phyloP scores from a whole-genome alignment of 306 rosid genomes.

The Quercus rubra region DNA sequence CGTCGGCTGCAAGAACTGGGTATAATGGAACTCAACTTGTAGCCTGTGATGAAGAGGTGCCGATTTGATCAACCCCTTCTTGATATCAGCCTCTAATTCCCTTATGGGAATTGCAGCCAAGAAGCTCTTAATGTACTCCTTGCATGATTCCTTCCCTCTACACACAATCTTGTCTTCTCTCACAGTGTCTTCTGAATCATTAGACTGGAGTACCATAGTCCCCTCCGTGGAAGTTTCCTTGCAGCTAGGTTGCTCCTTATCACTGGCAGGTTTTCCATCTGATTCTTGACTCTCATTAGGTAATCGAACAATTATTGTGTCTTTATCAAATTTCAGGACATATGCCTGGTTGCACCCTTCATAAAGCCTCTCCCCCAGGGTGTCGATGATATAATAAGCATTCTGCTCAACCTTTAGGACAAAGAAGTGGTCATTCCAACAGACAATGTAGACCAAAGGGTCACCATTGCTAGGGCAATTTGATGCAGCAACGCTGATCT shows the following conservation, averaged over 20 bases:
- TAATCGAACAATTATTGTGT: slow-evolving; percentile 45
- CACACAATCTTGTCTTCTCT: slow-evolving; percentile 57
- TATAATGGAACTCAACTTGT: slow-evolving; percentile 89
- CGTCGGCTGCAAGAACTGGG: slow-evolving; percentile 43
- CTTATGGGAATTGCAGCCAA: slow-evolving; percentile 96
- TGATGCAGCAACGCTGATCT: slow-evolving; percentile 59
- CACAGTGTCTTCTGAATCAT: slow-evolving; percentile 37
- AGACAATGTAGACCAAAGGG: slow-evolving; percentile 68
- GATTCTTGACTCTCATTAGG: slow-evolving; percentile 10
- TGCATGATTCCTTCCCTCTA: slow-evolving; percentile 90
- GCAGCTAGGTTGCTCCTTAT: slow-evolving; percentile 1
- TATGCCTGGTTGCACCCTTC: slow-evolving; percentile 97
- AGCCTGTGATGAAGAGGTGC: slow-evolving; percentile 82
- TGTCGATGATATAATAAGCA: slow-evolving; percentile 84
- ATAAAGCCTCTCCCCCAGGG: slow-evolving; percentile 93
- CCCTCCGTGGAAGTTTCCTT: slow-evolving; percentile 28
- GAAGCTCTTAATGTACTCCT: slow-evolving; percentile 94
- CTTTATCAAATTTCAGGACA: slow-evolving; percentile 73
- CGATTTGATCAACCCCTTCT: slow-evolving; percentile 80
- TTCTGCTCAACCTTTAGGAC: slow-evolving; percentile 87
- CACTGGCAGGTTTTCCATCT: slow-evolving; percentile 45
- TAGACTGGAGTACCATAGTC: slow-evolving; percentile 15
- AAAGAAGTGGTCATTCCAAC: slow-evolving; percentile 99
- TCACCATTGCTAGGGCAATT: slow-evolving; percentile 44
- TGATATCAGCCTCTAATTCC: slow-evolving; percentile 89